phyloP scores from a whole-genome alignment of 805 yeast species.

The Torulaspora gathmanii region DNA sequence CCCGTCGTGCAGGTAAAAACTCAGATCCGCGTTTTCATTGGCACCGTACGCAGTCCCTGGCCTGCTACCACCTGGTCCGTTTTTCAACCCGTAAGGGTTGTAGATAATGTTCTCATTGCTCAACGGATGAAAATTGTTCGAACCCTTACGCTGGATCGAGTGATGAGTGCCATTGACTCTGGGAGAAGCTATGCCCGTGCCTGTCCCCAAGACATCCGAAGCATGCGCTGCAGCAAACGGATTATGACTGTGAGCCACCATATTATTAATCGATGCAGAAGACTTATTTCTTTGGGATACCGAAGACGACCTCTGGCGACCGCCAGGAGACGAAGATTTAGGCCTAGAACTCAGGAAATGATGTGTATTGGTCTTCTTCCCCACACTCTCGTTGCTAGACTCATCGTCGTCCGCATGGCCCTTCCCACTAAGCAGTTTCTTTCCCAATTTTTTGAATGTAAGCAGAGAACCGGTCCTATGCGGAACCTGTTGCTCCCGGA shows the following conservation, averaged over 20 bases:
- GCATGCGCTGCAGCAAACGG: constrained; percentile 23
- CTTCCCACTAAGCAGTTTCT: constrained; percentile 13
- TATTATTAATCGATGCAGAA: constrained; percentile 23
- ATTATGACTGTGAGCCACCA: constrained; percentile 30
- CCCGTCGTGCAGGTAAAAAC: constrained; percentile 36
- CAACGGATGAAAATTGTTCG: constrained; percentile 12
- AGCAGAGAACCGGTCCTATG: constrained; percentile 14
- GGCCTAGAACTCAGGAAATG: constrained; percentile 8
- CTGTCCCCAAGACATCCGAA: constrained; percentile 21
- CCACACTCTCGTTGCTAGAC: background rate
- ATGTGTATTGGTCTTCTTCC: constrained; percentile 8
- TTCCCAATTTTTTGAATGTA: constrained; percentile 19
- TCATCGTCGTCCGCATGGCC: constrained; percentile 1
- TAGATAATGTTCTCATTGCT: constrained; percentile 46
- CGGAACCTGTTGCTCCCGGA: background rate
- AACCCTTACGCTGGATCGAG: constrained; percentile 6
- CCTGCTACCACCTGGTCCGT: constrained; percentile 8
- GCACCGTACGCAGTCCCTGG: constrained; percentile 12
- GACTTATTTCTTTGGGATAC: constrained; percentile 21
- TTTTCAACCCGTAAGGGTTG: constrained; percentile 55
- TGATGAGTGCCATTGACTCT: constrained; percentile 15
- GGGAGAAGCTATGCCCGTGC: constrained; percentile 28
- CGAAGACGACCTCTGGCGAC: constrained; percentile 26
- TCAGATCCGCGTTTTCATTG: constrained; percentile 20
- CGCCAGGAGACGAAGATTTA: constrained; percentile 13